Percentiles rank a stretch among this genome's conserved stretches.
Evolutionary conservation across 306 rosid genomes (phyloP).

Genomic region (Cucurbita argyrosperma): DNA sequence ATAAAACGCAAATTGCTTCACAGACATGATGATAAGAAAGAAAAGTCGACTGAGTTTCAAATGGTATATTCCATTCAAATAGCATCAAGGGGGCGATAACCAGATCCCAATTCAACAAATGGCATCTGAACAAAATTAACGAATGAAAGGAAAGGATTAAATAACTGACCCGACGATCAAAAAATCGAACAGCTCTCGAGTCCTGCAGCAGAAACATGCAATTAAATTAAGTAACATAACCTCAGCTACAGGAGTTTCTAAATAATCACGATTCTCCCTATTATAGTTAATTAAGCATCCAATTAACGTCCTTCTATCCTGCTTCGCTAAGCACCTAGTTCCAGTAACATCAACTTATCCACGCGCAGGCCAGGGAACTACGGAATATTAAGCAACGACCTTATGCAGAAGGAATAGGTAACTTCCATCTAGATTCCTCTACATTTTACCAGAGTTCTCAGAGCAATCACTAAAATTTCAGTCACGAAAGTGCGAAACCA

Average conservation of each 20-base stretch:
- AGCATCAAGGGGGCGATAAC: not conserved
- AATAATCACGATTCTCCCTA: not conserved
- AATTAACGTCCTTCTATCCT: not conserved
- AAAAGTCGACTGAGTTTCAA: not conserved
- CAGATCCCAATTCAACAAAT: too few species aligned
- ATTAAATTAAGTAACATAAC: not conserved
- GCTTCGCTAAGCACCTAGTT: not conserved
- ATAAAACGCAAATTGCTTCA: not conserved
- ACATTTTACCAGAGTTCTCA: too few species aligned
- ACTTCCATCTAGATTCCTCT: too few species aligned
- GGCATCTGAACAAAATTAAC: not conserved
- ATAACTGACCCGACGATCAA: slow-evolving; percentile 80
- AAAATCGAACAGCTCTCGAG: slow-evolving; percentile 73
- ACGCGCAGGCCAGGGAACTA: not conserved
- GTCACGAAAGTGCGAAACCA: not conserved
- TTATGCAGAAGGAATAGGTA: too few species aligned
- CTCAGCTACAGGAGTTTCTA: not conserved
- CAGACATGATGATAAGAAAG: not conserved
- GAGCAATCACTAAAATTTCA: not conserved
- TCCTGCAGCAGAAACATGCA: slow-evolving; percentile 45
- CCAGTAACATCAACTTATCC: not conserved
- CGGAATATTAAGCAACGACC: too few species aligned
- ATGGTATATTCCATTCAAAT: not conserved
- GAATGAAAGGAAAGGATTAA: not conserved
- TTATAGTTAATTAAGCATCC: not conserved